phyloP scores from a whole-genome alignment of 2,329 filamentous ascomycete species.

The Lachnellula suecica region DNA sequence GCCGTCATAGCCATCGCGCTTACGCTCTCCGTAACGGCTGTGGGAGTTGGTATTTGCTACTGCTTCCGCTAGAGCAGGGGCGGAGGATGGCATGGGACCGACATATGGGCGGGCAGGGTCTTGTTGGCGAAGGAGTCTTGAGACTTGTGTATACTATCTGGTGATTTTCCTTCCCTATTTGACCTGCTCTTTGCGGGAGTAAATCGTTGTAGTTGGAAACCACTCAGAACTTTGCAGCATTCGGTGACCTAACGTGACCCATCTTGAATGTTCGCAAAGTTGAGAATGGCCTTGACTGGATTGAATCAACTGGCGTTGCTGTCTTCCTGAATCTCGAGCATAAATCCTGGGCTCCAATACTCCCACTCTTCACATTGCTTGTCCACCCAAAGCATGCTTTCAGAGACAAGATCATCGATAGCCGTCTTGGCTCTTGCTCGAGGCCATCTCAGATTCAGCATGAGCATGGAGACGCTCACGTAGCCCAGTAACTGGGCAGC shows the following conservation, averaged over 20 bases:
- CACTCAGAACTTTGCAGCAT: too few species aligned
- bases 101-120: neutral
- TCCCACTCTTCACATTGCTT: conserved; percentile 82
- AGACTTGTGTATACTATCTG: neutral
- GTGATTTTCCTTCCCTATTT: neutral
- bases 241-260: too few species aligned
- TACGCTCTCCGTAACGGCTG: neutral
- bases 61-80: neutral
- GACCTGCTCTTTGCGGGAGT: neutral
- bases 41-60: neutral
- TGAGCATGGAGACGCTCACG: conserved; percentile 85
- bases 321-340: conserved; percentile 38
- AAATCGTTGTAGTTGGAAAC: too few species aligned
- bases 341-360: conserved; percentile 87
- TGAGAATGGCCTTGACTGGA: neutral
- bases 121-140: neutral
- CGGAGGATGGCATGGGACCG: neutral
- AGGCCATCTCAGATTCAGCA: conserved; percentile 84
- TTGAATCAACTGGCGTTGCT: conserved; percentile 12
- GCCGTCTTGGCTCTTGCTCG: conserved; percentile 82
- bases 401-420: conserved; percentile 83
- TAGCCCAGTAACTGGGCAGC: conserved; percentile 87
- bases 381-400: conserved; percentile 94
- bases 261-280: neutral
- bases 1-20: neutral